phyloP scores from a whole-genome alignment of 2,329 filamentous ascomycete genomes.

The Calonectria hawksworthii region DNA sequence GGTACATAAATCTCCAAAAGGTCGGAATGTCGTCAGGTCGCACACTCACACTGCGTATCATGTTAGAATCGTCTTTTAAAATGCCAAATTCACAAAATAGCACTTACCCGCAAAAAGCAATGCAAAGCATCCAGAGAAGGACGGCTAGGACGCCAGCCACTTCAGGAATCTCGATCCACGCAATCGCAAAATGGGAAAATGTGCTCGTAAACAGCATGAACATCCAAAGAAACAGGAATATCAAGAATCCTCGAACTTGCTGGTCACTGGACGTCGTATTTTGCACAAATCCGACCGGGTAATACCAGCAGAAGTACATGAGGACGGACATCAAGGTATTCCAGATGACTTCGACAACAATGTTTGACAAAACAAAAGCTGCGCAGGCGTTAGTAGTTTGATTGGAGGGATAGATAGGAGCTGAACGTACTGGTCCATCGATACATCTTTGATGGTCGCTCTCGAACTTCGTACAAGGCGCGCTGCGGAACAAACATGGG shows the following conservation, averaged over 20 bases:
- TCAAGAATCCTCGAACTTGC: constrained; percentile 40
- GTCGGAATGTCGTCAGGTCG: constrained; percentile 68
- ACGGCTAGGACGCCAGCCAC: constrained; percentile 50
- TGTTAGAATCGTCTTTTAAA: constrained; percentile 10
- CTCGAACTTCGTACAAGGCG: constrained; percentile 76
- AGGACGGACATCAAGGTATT: constrained; percentile 41
- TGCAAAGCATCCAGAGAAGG: constrained; percentile 54
- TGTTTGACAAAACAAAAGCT: constrained; percentile 43
- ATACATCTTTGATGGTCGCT: constrained; percentile 77
- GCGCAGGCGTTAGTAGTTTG: not conserved
- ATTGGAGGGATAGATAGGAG: too few species aligned
- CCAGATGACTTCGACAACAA: constrained; percentile 42
- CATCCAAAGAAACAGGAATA: constrained; percentile 44
- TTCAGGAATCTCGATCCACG: constrained; percentile 39
- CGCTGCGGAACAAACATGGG: constrained; percentile 78
- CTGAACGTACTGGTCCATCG: constrained; percentile 44
- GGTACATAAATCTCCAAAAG: constrained; percentile 82
- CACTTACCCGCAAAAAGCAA: constrained; percentile 45
- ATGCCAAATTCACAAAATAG: constrained; percentile 57
- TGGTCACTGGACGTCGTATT: constrained; percentile 42
- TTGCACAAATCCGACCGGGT: constrained; percentile 44
- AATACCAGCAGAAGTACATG: constrained; percentile 48
- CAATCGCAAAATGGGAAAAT: constrained; percentile 43
- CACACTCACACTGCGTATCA: constrained; percentile 67
- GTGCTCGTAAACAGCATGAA: constrained; percentile 46